Percentiles rank a stretch among this genome's conserved stretches.
Conservation (phyloP, 495 filamentous ascomycete species). For the Copromyces sp. region DNA sequence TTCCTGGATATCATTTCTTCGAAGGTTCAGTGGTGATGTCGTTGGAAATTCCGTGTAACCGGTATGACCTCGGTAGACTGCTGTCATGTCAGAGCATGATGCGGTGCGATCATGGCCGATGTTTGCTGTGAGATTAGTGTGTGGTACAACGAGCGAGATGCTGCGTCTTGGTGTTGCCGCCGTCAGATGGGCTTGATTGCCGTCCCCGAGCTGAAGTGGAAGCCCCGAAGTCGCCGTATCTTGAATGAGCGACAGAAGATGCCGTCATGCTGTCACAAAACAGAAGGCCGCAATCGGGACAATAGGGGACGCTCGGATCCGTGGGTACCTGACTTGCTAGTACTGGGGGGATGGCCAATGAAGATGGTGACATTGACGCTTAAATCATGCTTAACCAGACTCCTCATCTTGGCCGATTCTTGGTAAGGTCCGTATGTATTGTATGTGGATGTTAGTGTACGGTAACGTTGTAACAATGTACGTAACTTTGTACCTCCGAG, state of each 20-base stretch:
- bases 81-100: background rate
- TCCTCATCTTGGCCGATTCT: constrained; percentile 3
- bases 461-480: background rate
- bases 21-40: background rate
- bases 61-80: background rate
- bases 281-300: background rate
- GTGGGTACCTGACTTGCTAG: background rate
- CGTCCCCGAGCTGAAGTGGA: background rate
- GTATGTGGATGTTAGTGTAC: background rate
- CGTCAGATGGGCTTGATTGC: background rate
- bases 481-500: background rate
- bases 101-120: background rate
- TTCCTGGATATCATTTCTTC: background rate
- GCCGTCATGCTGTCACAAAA: background rate
- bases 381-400: constrained; percentile 41
- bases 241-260: background rate
- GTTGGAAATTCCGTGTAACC: background rate
- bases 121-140: background rate
- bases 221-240: background rate
- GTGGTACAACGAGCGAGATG: background rate
- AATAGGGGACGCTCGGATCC: background rate
- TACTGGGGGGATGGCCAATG: background rate
- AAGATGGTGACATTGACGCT: constrained; percentile 21
- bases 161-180: background rate
- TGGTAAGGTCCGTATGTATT: background rate